phyloP scores from a whole-genome alignment of 2,329 filamentous ascomycete genomes.

The Madurella mycetomatis region DNA sequence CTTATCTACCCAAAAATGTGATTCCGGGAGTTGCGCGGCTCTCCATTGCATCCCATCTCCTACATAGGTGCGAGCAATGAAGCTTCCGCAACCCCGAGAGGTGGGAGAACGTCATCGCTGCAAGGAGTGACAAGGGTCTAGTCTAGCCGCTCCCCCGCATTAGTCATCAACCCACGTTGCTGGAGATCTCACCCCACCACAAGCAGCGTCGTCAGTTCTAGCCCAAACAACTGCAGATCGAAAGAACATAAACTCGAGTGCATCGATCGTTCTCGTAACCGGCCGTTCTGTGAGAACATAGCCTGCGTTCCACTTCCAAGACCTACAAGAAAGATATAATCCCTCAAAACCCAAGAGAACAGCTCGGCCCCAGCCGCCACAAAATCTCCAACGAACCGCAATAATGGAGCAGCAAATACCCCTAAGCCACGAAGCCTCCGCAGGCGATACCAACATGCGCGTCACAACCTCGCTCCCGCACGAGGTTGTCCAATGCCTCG shows the following conservation, averaged over 20 bases:
- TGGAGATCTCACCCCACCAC: not conserved
- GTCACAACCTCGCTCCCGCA: constrained; percentile 66
- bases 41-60: too few species aligned
- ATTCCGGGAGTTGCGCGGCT: too few species aligned
- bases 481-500: constrained; percentile 85
- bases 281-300: too few species aligned
- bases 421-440: constrained; percentile 70
- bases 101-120: constrained; percentile 15
- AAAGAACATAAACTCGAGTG: too few species aligned
- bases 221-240: too few species aligned
- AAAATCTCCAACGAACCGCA: not conserved
- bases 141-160: constrained; percentile 19
- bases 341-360: not conserved
- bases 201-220: too few species aligned
- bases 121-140: constrained; percentile 5
- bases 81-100: constrained; percentile 1
- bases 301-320: too few species aligned
- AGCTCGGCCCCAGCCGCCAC: not conserved
- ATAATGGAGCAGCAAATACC: constrained; percentile 53
- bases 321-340: too few species aligned
- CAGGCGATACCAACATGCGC: constrained; percentile 67
- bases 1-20: too few species aligned
- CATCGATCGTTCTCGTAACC: too few species aligned
- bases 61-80: not conserved
- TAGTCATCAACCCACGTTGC: constrained; percentile 12